phyloP scores from a whole-genome alignment of 192 early-diverging fungal genomes.

The Backusella luteola region DNA sequence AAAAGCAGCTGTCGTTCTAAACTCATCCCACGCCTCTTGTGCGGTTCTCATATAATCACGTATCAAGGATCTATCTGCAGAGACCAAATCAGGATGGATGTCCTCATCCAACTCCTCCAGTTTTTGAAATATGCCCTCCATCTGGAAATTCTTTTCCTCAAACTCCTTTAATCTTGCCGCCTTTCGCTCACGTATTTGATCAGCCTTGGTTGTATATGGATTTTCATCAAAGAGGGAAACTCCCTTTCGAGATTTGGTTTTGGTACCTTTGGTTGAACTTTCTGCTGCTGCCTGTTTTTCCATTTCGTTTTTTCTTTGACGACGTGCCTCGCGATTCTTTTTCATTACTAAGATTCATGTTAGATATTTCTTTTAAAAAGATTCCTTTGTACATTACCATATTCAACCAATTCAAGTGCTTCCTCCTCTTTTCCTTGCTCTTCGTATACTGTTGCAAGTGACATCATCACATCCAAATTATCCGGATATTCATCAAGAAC shows the following conservation, averaged over 20 bases:
- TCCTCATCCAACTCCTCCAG: background rate
- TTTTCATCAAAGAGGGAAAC: conserved; percentile 30
- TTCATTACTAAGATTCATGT: conserved; percentile 14
- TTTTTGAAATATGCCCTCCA: background rate
- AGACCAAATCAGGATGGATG: background rate
- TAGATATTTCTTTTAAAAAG: background rate
- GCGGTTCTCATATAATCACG: conserved; percentile 26
- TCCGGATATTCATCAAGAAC: conserved; percentile 59
- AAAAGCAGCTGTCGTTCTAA: conserved; percentile 24
- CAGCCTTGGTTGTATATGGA: background rate
- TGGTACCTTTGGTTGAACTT: background rate
- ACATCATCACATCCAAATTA: conserved; percentile 64
- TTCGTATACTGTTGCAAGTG: conserved; percentile 72
- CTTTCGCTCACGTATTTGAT: background rate
- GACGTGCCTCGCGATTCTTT: conserved; percentile 11
- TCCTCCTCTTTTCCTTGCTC: conserved; percentile 59
- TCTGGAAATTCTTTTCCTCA: conserved; percentile 5
- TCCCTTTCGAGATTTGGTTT: background rate
- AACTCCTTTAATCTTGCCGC: background rate
- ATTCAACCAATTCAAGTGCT: conserved; percentile 49
- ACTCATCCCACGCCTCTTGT: conserved; percentile 30
- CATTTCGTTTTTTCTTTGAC: background rate
- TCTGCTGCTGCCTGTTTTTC: background rate
- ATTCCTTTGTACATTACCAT: conserved; percentile 27
- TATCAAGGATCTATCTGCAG: conserved; percentile 9